Base-by-base conservation (phyloP, 2,329 filamentous ascomycete species). In the Exophiala alcalophila region DNA sequence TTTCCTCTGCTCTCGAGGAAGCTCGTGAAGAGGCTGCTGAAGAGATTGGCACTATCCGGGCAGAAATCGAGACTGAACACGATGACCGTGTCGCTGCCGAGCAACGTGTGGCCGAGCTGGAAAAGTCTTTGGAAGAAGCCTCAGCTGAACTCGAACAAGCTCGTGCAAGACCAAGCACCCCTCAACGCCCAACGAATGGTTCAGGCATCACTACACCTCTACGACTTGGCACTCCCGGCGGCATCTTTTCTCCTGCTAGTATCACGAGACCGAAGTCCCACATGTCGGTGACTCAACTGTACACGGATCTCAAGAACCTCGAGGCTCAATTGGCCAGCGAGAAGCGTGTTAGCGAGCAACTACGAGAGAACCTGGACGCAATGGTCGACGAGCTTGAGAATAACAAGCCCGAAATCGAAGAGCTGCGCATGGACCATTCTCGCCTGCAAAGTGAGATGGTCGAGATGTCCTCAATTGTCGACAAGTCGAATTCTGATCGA, bases 381-480 rank as follows among this genome's bases (percentile, higher is more conserved):
- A 86, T 96, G 70, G 79, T 96, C 45, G 77, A 81, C 25, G 84
- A 90, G 44, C 68, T 97, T 25, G 90, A 98, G 62, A 83, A 83
- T 16, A 90, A 86, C 62, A 82, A 84, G 18, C 92, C 92, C 0
- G 89, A 96, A 59, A 79, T 96, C 20, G 83, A 94, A 49, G 90
- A 97, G 55, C 71, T 94, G 12, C 82, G 86, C 33, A 76, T 80
- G 10, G 90, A 97, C 57, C 83, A 90, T 50, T 82, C 87, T 39
- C 81, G 85, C 21, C 75, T 97, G 2, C 81, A 90, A 44, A 76
- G 77, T 44, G 89, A 95, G 54, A 82, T 94, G 25, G 76, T 86
- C 23, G 84, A 92, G 50, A 88, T 91, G 61, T 94, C 90, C 0
- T 78, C 84, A 50, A 76, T 95, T 16, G 80, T 94, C 6, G 87